Percentiles rank a stretch among this genome's conserved stretches.
phyloP scores from a whole-genome alignment of 1,139 yeast genomes.

The Yamadazyma triangularis region DNA sequence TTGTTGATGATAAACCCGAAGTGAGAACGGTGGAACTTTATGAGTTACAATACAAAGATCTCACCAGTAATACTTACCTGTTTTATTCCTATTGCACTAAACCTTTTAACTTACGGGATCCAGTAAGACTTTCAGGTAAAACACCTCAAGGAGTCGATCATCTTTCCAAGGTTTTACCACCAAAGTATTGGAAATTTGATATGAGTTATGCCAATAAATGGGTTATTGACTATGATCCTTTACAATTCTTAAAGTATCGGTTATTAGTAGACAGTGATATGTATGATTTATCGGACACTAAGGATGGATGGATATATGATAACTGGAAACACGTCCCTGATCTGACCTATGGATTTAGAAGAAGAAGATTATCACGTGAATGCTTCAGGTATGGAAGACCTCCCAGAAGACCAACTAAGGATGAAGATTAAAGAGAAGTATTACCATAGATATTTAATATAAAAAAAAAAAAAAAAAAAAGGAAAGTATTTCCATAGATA shows the following conservation, averaged over 20 bases:
- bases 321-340: slow-evolving; percentile 18
- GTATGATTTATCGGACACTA: slow-evolving; percentile 32
- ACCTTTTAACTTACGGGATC: slow-evolving; percentile 51
- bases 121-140: slow-evolving; percentile 50
- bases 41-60: slow-evolving; percentile 67
- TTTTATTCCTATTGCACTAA: slow-evolving; percentile 29
- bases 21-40: slow-evolving; percentile 62
- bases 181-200: slow-evolving; percentile 72
- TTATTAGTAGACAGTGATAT: slow-evolving; percentile 22
- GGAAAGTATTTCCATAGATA: no score
- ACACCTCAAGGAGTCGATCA: slow-evolving; percentile 61
- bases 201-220: slow-evolving; percentile 53
- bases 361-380: slow-evolving; percentile 51
- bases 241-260: slow-evolving; percentile 49
- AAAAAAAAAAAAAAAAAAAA: no score
- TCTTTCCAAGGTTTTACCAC: slow-evolving; percentile 58
- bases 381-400: slow-evolving; percentile 48
- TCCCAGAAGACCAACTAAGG: slow-evolving; percentile 21
- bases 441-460: no score
- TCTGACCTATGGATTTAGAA: slow-evolving; percentile 40
- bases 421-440: no score
- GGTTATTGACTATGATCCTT: slow-evolving; percentile 56
- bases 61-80: slow-evolving; percentile 58
- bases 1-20: slow-evolving; percentile 68
- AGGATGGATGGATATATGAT: slow-evolving; percentile 43